Evolutionary conservation across 2,329 filamentous ascomycete species (phyloP), one percentile per base, ranked within the genome.

Genomic region (Cladosporium sp.): DNA sequence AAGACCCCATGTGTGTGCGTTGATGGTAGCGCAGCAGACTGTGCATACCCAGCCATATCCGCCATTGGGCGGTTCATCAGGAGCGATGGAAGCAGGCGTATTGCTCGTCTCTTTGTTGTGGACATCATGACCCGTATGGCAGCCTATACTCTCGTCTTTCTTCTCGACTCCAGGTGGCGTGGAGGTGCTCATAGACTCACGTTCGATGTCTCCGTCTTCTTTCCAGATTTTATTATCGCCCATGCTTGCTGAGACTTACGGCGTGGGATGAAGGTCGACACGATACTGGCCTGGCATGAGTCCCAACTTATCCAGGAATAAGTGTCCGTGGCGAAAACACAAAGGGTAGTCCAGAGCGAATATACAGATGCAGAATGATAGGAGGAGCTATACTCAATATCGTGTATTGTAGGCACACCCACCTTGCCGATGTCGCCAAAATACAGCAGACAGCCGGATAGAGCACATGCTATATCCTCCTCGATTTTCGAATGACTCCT

Each of bases 21-120:
- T 83, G 40, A 84, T 81, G 6, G 78, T 68, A 60, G 77, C 77
- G 18, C 74, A 73, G 68, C 78, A 80, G 29, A 73, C 78, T 21
- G 84, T 83, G 69, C 82, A 84, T 7, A 86, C 80, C 84, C 84
- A 86, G 52, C 84, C 84, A 69, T 89, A 89, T 16, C 87, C 87
- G 50, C 87, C 85, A 84, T 2, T 84, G 82, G 44, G 60, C 16
- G 58, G 58, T 29, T 37, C 33, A 14, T 26, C 21, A 7, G 60
- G 60, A 12, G 14, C 33, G 21, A 29, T 16, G 1, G 60, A 49
- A 26, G 49, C 26, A 35, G 60, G 21, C 2, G 55, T 26, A 5
- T 57, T 23, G 23, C 31, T 33, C 8, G 7, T 12, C 12, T 55
- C 52, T 33, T 55, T 55, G 3, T 3, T 33, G 3, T 29, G 18